phyloP scores from a whole-genome alignment of 2,329 filamentous ascomycete species.

The Pyrenochaeta sp. region DNA sequence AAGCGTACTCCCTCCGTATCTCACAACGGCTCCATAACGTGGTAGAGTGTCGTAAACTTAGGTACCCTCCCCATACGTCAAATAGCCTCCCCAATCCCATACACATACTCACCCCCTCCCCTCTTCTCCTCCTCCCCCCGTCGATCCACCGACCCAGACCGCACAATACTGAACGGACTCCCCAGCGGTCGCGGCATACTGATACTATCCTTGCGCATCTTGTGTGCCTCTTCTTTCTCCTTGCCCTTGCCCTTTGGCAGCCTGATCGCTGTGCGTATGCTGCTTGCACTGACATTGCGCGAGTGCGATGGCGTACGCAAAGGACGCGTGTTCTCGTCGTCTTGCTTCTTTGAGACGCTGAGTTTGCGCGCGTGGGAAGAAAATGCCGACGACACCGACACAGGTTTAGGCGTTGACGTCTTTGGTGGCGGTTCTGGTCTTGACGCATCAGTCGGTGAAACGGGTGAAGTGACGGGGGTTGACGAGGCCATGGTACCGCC shows the following conservation, averaged over 20 bases:
- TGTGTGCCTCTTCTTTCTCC: slow-evolving; percentile 18
- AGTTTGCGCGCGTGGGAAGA: slow-evolving; percentile 9
- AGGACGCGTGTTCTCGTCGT: slow-evolving; percentile 1
- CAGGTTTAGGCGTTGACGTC: neutral
- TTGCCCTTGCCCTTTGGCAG: slow-evolving; percentile 28
- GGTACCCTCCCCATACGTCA: neutral
- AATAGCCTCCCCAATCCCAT: slow-evolving; percentile 17
- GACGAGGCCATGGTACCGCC: slow-evolving; percentile 42
- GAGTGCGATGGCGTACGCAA: slow-evolving; percentile 24
- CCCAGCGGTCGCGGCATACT: slow-evolving; percentile 29
- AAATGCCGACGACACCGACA: neutral
- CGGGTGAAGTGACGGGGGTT: slow-evolving; percentile 29
- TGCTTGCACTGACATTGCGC: slow-evolving; percentile 32
- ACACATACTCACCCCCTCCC: neutral
- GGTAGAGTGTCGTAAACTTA: too few relatives aligned
- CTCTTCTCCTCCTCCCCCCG: neutral
- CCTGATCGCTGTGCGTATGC: slow-evolving; percentile 30
- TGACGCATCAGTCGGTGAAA: slow-evolving; percentile 12
- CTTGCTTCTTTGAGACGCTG: slow-evolving; percentile 13
- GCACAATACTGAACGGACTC: slow-evolving; percentile 28
- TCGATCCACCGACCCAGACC: neutral
- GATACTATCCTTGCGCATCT: slow-evolving; percentile 36
- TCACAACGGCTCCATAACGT: neutral
- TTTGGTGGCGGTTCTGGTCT: slow-evolving; percentile 9
- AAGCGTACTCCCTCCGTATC: too few relatives aligned